Conservation (phyloP, 2,329 filamentous ascomycete genomes). For the Cercospora brassicicola region DNA sequence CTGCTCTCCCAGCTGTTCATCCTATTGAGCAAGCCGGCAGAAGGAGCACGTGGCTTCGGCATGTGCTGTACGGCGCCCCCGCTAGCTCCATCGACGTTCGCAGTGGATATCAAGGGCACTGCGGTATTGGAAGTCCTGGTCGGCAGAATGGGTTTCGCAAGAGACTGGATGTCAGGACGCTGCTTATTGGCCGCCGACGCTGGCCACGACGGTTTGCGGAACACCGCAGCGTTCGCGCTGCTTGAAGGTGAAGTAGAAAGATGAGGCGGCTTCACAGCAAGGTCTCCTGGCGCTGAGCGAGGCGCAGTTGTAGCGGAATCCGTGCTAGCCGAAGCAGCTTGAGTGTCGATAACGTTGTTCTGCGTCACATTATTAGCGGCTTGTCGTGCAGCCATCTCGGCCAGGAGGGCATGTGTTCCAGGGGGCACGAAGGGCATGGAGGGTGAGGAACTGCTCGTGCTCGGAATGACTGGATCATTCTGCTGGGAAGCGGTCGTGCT, state of each 20-base stretch:
- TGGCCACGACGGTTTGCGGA: conserved; percentile 38
- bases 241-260: conserved; percentile 2
- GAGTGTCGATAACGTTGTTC: conserved; percentile 15
- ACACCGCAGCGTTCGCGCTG: conserved; percentile 23
- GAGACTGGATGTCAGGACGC: conserved; percentile 23
- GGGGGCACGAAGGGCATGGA: conserved; percentile 14
- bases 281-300: conserved; percentile 11
- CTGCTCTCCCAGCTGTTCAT: conserved; percentile 48
- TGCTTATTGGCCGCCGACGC: conserved; percentile 32
- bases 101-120: conserved; percentile 19
- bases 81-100: conserved; percentile 9
- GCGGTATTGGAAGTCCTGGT: conserved; percentile 19
- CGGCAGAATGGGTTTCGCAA: conserved; percentile 30
- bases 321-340: conserved; percentile 9
- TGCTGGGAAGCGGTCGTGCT: conserved; percentile 4
- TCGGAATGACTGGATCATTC: conserved; percentile 2
- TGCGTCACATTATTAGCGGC: conserved; percentile 22
- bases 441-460: neutral
- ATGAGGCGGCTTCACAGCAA: conserved; percentile 18
- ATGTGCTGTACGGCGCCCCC: conserved; percentile 9
- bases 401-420: conserved; percentile 22
- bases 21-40: conserved; percentile 47
- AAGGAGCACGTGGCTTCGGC: conserved; percentile 39
- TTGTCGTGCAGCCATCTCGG: conserved; percentile 28
- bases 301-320: neutral